phyloP scores from a whole-genome alignment of 495 filamentous ascomycete genomes.

The Neurospora sp. region DNA sequence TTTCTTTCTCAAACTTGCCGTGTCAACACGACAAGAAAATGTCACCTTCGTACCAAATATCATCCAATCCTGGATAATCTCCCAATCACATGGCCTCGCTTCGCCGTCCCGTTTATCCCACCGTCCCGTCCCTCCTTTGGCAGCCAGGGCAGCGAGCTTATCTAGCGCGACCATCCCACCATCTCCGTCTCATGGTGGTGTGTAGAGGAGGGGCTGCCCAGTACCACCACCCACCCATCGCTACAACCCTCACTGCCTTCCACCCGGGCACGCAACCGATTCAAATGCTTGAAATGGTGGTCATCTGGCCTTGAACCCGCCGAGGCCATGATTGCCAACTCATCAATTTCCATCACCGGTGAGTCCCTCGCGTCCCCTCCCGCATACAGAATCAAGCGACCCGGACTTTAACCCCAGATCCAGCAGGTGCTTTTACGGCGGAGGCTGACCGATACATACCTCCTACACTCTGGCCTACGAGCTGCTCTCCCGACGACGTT shows the following conservation, averaged over 20 bases:
- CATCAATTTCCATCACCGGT: slow-evolving; percentile 19
- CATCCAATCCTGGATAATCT: neutral
- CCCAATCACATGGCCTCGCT: slow-evolving; percentile 2
- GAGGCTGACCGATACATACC: neutral
- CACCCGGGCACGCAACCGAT: neutral
- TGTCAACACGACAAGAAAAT: neutral
- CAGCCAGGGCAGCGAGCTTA: neutral
- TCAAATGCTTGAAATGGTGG: slow-evolving; percentile 10
- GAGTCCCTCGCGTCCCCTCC: neutral
- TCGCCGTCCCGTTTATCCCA: slow-evolving; percentile 6
- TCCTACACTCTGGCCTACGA: neutral
- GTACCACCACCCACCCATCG: neutral
- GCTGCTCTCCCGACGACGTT: neutral
- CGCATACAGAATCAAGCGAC: slow-evolving; percentile 1
- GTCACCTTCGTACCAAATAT: neutral
- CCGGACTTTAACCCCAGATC: neutral
- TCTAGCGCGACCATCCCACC: neutral
- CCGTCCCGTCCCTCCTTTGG: neutral
- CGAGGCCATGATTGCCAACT: slow-evolving; percentile 16
- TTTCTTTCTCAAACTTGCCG: neutral
- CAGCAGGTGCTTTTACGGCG: neutral
- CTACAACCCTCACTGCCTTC: slow-evolving; percentile 1
- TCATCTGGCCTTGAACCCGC: slow-evolving; percentile 10
- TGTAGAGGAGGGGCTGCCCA: neutral
- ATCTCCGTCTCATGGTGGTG: neutral